Evolutionary conservation across 2,329 filamentous ascomycete species (phyloP), one percentile per base, ranked within the genome.

Genomic region (Aspergillus sp.): DNA sequence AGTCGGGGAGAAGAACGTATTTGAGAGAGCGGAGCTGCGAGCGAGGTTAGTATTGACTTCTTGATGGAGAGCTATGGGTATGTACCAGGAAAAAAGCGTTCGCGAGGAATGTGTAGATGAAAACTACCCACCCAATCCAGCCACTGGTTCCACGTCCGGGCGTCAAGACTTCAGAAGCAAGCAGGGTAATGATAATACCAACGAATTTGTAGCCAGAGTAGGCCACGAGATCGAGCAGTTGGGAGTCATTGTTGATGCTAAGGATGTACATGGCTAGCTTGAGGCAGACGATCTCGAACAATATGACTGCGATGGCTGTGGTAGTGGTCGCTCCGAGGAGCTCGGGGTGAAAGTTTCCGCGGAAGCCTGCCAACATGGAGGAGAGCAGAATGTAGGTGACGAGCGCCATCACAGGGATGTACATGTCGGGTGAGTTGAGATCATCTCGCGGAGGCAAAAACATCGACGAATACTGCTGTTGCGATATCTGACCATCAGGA

Each of bases 161-260:
- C 60, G 90, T 96, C 66, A 91, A 79, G 17, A 92, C 84, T 77
- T 96, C 91, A 17, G 91, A 89, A 19, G 94, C 80, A 13, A 91
- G 85, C 64, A 98, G 87, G 0, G 93, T 97, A 54, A 91, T 85
- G 64, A 99, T 99, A 69, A 97, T 93, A 34, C 94, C 95, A 30
- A 99, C 94, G 73, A 99, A 99, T 78, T 99, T 99, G 82, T 99
- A 99, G 22, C 96, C 96, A 2, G 91, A 94, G 80, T 99, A 99
- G 5, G 96, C 96, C 57, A 99, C 90, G 54, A 99, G 80, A 72
- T 99, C 95, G 61, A 98, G 86, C 56, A 98, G 86, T 76, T 98
- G 95, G 17, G 91, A 95, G 68, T 96, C 92, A 75, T 95, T 96
- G 70, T 89, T 96, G 77, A 99, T 98, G 79, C 88, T 93, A 54